Percentiles rank a stretch among this genome's conserved stretches.
Evolutionary conservation across 495 filamentous ascomycete genomes (phyloP).

Genomic region (Choiromyces venosus): DNA sequence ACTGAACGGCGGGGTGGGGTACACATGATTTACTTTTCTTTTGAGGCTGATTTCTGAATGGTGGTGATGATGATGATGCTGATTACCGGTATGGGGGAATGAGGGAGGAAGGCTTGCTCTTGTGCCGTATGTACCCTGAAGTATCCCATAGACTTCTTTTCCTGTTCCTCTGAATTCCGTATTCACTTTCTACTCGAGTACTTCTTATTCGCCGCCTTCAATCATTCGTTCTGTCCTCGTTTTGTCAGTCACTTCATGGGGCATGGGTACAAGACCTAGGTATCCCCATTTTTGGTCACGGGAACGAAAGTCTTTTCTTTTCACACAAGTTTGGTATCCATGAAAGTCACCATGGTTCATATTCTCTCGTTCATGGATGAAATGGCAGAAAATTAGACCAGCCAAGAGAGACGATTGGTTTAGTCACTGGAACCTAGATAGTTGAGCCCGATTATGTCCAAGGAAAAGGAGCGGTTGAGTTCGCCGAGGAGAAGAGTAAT

Average conservation of each 20-base stretch:
- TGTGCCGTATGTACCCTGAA: constrained; percentile 7
- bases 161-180: constrained; percentile 13
- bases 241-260: background rate
- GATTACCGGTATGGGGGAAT: background rate
- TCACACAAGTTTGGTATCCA: constrained; percentile 9
- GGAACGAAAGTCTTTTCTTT: constrained; percentile 7
- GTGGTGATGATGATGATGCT: background rate
- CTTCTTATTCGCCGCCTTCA: constrained; percentile 26
- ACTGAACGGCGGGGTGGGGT: constrained; percentile 11
- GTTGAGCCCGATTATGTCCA: constrained; percentile 14
- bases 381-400: background rate
- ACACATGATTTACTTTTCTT: constrained; percentile 36
- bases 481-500: background rate
- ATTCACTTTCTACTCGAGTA: constrained; percentile 9
- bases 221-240: constrained; percentile 6
- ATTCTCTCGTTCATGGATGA: constrained; percentile 14
- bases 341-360: constrained; percentile 5
- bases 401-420: constrained; percentile 19
- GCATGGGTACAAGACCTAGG: background rate
- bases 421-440: constrained; percentile 6
- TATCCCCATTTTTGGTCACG: constrained; percentile 14
- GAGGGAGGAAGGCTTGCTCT: constrained; percentile 8
- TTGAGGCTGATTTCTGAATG: constrained; percentile 11
- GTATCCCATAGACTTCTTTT: constrained; percentile 6
- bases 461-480: constrained; percentile 16